phyloP scores from a whole-genome alignment of 2,329 filamentous ascomycete species.

The Davidsoniella neocaledoniae region DNA sequence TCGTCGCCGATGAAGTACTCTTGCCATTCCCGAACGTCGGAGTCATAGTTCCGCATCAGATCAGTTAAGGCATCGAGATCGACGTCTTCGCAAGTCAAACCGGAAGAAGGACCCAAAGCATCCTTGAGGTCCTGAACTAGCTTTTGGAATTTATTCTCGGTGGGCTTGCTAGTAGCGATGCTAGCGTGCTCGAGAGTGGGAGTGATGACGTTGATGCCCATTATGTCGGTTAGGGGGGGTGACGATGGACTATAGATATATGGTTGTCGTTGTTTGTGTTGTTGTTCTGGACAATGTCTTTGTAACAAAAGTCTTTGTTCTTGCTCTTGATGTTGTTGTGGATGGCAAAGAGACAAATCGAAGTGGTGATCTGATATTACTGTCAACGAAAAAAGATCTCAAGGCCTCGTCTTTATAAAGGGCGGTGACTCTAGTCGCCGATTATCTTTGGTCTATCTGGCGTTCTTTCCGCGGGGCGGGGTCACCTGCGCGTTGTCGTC shows the following conservation, averaged over 20 bases:
- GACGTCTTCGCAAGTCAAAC: slow-evolving; percentile 66
- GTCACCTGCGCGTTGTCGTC: slow-evolving; percentile 3
- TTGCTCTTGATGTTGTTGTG: slow-evolving; percentile 2
- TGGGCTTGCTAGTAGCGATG: slow-evolving; percentile 1
- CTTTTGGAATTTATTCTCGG: slow-evolving; percentile 40
- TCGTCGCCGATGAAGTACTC: slow-evolving; percentile 58
- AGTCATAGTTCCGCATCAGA: slow-evolving; percentile 60
- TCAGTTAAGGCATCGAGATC: slow-evolving; percentile 53
- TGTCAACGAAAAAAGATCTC: background rate
- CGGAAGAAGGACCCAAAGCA: slow-evolving; percentile 63
- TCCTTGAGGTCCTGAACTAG: slow-evolving; percentile 59
- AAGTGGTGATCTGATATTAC: background rate
- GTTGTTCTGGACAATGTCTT: background rate
- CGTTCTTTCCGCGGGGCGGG: slow-evolving; percentile 8
- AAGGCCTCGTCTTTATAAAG: background rate
- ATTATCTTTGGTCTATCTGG: slow-evolving; percentile 8
- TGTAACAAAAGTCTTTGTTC: background rate
- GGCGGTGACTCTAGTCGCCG: slow-evolving; percentile 6
- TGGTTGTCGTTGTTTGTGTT: background rate
- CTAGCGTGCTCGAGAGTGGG: slow-evolving; percentile 7
- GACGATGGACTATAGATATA: background rate
- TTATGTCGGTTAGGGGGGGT: background rate
- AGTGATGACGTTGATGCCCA: slow-evolving; percentile 11
- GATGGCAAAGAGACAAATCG: background rate
- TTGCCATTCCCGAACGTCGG: slow-evolving; percentile 52